Conservation (phyloP, 2,329 filamentous ascomycete species). For the Botrytis galanthina region DNA sequence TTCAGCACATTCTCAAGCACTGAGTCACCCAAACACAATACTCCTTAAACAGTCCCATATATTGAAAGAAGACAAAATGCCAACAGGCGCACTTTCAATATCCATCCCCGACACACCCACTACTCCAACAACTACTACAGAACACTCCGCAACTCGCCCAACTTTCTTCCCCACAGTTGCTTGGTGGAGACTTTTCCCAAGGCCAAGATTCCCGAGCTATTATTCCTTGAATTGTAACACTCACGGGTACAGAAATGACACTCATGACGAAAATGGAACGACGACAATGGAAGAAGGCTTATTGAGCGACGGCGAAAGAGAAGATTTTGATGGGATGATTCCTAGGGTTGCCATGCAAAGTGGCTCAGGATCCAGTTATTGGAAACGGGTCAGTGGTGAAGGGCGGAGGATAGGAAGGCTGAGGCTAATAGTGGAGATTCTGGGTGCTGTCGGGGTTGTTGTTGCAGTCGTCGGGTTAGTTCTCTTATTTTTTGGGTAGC, state of each 20-base stretch:
- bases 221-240: neutral
- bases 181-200: constrained; percentile 16
- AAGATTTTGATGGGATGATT: constrained; percentile 1
- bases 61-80: neutral
- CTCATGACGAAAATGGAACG: neutral
- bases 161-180: constrained; percentile 18
- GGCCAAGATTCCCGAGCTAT: constrained; percentile 5
- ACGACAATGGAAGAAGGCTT: constrained; percentile 15
- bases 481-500: neutral
- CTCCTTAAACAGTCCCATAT: too few species aligned
- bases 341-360: neutral
- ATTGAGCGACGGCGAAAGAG: constrained; percentile 10
- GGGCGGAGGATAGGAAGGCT: neutral
- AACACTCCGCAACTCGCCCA: constrained; percentile 12
- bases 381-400: neutral
- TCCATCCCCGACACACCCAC: constrained; percentile 1
- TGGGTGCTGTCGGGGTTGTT: constrained; percentile 1
- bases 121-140: constrained; percentile 2
- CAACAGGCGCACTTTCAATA: constrained; percentile 17
- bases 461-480: constrained; percentile 6
- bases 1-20: neutral
- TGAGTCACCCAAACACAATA: neutral
- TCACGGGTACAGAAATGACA: neutral
- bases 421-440: neutral
- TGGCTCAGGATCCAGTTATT: neutral